A percentile compares a stretch with the other conserved stretches of the same genome.
These are phyloP conservation scores for Aspergillus bridgeri DNA, from an alignment of 495 filamentous ascomycete species.

Conservation along the genomic window DNA sequence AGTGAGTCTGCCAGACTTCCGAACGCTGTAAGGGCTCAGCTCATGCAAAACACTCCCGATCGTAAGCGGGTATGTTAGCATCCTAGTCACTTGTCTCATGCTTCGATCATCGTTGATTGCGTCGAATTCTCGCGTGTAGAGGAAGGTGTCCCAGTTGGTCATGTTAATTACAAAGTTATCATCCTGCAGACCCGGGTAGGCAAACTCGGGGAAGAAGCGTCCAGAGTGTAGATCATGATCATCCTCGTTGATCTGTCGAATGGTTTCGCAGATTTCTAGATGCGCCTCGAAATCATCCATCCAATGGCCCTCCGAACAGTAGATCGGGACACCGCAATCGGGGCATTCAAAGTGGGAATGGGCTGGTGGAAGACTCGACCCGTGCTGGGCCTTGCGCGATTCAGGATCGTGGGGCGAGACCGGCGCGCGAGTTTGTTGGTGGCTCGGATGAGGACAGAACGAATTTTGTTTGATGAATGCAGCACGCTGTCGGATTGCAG, in stretches of 20 bases:
- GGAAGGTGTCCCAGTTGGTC: constrained; percentile 96
- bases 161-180: constrained; percentile 93
- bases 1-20: constrained; percentile 68
- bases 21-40: constrained; percentile 83
- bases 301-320: constrained; percentile 92
- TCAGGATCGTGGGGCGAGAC: constrained; percentile 60
- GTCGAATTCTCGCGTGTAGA: constrained; percentile 83
- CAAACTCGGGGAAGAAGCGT: constrained; percentile 89
- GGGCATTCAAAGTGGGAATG: constrained; percentile 93
- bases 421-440: constrained; percentile 63
- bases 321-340: constrained; percentile 91
- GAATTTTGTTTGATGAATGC: constrained; percentile 87
- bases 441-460: constrained; percentile 83
- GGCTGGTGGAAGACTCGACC: constrained; percentile 56
- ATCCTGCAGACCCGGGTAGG: constrained; percentile 82
- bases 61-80: constrained; percentile 91
- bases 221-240: constrained; percentile 92
- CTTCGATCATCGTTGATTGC: constrained; percentile 85
- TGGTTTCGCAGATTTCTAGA: constrained; percentile 84
- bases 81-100: constrained; percentile 84
- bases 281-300: constrained; percentile 91
- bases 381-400: constrained; percentile 43
- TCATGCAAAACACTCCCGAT: constrained; percentile 90
- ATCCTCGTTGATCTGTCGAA: constrained; percentile 93
- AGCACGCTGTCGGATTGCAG: constrained; percentile 78